phyloP scores from a whole-genome alignment of 2,329 filamentous ascomycete species.

The Huntiella decipiens region DNA sequence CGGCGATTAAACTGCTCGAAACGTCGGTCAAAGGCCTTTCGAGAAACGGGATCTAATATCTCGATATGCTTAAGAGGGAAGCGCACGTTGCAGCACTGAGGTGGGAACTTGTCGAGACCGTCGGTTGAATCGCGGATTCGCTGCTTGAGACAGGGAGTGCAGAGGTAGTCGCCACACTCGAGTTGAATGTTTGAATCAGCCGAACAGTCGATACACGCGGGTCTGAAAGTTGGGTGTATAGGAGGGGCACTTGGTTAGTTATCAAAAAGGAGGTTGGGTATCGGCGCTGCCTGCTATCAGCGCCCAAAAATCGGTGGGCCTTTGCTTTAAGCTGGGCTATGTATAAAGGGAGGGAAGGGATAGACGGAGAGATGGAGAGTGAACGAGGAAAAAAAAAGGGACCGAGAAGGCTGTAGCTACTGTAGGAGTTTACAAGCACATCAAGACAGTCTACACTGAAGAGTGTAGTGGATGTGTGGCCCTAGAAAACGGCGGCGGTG shows the following conservation, averaged over 20 bases:
- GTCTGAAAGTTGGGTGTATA: background rate
- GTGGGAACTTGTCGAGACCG: slow-evolving; percentile 69
- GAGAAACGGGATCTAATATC: slow-evolving; percentile 56
- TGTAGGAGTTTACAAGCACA: too few relatives aligned
- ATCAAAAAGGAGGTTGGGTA: too few relatives aligned
- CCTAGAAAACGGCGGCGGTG: too few relatives aligned
- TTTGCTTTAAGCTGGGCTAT: too few relatives aligned
- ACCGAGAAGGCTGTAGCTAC: too few relatives aligned
- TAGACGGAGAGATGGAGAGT: too few relatives aligned
- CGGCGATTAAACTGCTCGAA: slow-evolving; percentile 38
- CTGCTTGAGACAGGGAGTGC: slow-evolving; percentile 53
- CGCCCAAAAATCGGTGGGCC: too few relatives aligned
- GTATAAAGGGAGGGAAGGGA: too few relatives aligned
- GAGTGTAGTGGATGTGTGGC: too few relatives aligned
- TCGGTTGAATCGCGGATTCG: slow-evolving; percentile 57
- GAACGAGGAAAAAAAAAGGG: too few relatives aligned
- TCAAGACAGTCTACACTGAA: too few relatives aligned
- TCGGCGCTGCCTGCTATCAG: too few relatives aligned
- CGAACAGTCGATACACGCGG: slow-evolving; percentile 55
- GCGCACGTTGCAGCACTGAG: slow-evolving; percentile 53
- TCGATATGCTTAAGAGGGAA: slow-evolving; percentile 65
- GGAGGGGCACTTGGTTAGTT: background rate
- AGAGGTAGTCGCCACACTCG: slow-evolving; percentile 66
- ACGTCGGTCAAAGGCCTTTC: slow-evolving; percentile 62
- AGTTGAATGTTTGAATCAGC: slow-evolving; percentile 54